These are phyloP conservation scores for Rubus parviflorus DNA, from an alignment of 306 rosid genomes.

Conservation along the genomic window DNA sequence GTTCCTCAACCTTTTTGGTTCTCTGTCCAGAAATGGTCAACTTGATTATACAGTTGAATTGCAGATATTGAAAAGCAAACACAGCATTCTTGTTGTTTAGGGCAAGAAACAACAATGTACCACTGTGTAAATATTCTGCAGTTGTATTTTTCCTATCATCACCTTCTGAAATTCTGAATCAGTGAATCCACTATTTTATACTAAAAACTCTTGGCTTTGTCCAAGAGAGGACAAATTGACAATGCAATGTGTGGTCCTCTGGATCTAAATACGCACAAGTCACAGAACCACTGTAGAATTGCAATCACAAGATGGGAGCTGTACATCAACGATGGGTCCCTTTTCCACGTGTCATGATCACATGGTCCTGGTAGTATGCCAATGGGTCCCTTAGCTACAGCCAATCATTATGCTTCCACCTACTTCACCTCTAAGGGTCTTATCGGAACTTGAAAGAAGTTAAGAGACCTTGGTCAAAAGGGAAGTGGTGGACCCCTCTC, in stretches of 20 bases:
- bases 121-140: background rate
- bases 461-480: slow-evolving; percentile 55
- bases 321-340: background rate
- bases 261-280: slow-evolving; percentile 16
- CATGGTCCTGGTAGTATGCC: background rate
- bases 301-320: background rate
- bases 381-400: slow-evolving; percentile 17
- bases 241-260: background rate
- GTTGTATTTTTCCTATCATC: background rate
- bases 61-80: background rate
- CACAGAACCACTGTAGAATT: slow-evolving; percentile 9
- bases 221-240: slow-evolving; percentile 1
- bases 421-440: slow-evolving; percentile 43
- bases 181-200: background rate
- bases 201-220: background rate
- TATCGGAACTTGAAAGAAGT: slow-evolving; percentile 26
- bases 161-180: no score
- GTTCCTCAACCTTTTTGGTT: background rate
- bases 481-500: slow-evolving; percentile 41
- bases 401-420: slow-evolving; percentile 43
- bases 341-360: slow-evolving; percentile 12
- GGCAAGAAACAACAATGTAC: background rate
- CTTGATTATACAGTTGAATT: background rate
- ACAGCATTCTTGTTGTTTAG: background rate
- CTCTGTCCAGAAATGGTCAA: background rate